Evolutionary conservation across 2,329 filamentous ascomycete genomes (phyloP).

Genomic region (Aureobasidium melanogenum): DNA sequence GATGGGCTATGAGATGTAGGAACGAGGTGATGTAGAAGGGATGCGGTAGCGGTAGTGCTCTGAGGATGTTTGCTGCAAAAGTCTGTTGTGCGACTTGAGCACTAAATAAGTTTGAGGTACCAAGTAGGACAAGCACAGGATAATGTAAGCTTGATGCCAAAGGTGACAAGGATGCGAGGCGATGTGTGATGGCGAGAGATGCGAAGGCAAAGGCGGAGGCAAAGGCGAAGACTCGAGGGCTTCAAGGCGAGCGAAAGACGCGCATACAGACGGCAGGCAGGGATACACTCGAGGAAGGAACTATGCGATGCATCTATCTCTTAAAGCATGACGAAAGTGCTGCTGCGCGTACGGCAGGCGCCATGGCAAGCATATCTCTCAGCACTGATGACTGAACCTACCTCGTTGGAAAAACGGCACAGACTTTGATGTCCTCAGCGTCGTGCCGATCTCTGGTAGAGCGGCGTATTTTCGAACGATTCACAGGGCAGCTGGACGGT

Average conservation of each 20-base stretch:
- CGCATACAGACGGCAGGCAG: slow-evolving; percentile 5
- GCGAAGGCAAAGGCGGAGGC: background rate
- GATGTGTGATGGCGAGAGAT: background rate
- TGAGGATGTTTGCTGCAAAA: slow-evolving; percentile 8
- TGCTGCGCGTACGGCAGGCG: slow-evolving; percentile 2
- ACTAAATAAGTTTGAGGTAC: background rate
- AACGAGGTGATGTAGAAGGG: background rate
- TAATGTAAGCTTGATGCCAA: background rate
- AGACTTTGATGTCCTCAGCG: background rate
- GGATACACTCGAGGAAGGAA: background rate
- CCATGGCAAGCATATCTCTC: background rate
- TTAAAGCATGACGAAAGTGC: background rate
- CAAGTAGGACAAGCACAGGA: slow-evolving; percentile 9
- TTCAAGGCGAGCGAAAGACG: background rate
- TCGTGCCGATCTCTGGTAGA: background rate
- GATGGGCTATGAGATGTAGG: slow-evolving; percentile 13
- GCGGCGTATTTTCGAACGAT: background rate
- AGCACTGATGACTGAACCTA: background rate
- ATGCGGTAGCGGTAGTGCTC: background rate
- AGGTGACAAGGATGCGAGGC: background rate
- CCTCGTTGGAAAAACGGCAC: background rate
- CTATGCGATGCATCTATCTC: background rate
- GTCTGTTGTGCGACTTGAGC: background rate
- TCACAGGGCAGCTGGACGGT: background rate
- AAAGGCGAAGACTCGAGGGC: background rate